Percentiles rank a stretch among this genome's conserved stretches.
These are phyloP conservation scores for Mycena rebaudengoi DNA, from an alignment of 768 basidiomycete genomes.

Conservation along the genomic window DNA sequence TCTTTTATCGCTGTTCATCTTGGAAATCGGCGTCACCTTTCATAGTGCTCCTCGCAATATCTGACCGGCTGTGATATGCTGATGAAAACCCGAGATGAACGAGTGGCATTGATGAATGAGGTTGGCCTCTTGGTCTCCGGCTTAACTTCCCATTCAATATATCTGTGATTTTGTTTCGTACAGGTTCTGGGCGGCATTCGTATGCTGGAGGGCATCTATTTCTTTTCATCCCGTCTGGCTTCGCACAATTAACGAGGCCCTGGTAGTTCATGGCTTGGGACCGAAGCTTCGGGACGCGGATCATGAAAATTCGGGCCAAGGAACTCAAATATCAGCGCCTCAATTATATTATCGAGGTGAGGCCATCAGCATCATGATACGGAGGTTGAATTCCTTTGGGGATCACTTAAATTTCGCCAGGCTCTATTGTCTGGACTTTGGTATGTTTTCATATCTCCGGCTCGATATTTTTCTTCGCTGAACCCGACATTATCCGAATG, in stretches of 20 bases:
- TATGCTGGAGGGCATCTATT: constrained; percentile 74
- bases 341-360: constrained; percentile 71
- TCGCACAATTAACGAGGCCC: background rate
- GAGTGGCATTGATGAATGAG: too few relatives aligned
- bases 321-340: constrained; percentile 72
- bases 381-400: background rate
- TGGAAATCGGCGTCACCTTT: background rate
- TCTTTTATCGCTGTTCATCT: background rate
- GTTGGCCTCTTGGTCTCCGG: too few relatives aligned
- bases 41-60: constrained; percentile 7
- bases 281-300: constrained; percentile 69
- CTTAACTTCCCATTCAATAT: background rate
- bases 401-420: background rate
- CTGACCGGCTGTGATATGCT: constrained; percentile 1
- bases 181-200: constrained; percentile 88
- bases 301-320: constrained; percentile 62
- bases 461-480: too few relatives aligned
- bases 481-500: too few relatives aligned
- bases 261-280: constrained; percentile 78
- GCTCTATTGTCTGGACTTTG: constrained; percentile 41
- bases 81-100: too few relatives aligned
- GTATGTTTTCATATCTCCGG: too few relatives aligned
- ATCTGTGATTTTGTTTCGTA: background rate
- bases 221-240: constrained; percentile 44
- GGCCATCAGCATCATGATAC: background rate